Conservation (phyloP, 2,329 filamentous ascomycete genomes). For the Aspergillus sergii region DNA sequence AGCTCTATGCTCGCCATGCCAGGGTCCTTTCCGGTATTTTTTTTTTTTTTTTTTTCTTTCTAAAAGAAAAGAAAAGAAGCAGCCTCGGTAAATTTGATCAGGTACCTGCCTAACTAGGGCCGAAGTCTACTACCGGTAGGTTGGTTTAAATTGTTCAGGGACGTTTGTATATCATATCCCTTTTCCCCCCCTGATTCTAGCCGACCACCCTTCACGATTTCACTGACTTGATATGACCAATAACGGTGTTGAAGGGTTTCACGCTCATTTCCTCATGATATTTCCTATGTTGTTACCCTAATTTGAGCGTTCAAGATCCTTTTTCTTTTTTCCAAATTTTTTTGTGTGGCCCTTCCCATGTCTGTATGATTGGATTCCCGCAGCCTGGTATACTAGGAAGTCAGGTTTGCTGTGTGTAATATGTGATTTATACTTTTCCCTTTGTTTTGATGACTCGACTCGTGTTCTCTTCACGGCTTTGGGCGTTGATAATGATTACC, state of each 20-base stretch:
- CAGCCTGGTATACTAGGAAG: neutral
- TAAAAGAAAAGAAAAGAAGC: too few relatives aligned
- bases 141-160: neutral
- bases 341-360: neutral
- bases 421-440: constrained; percentile 1
- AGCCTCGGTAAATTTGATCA: too few relatives aligned
- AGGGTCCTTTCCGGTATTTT: neutral
- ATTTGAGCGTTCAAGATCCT: constrained; percentile 17
- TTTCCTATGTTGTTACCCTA: constrained; percentile 21
- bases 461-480: constrained; percentile 9
- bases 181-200: neutral
- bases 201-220: constrained; percentile 9
- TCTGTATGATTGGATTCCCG: constrained; percentile 1
- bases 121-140: neutral
- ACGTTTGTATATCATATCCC: neutral
- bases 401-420: constrained; percentile 12
- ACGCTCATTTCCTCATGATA: constrained; percentile 16
- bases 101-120: neutral
- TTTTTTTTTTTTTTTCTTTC: neutral
- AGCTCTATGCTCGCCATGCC: neutral
- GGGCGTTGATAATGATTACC: constrained; percentile 11
- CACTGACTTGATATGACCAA: constrained; percentile 4
- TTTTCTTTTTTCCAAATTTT: neutral
- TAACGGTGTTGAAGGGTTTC: constrained; percentile 5
- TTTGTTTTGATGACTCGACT: constrained; percentile 2